Base-by-base conservation (phyloP, 2,329 filamentous ascomycete species). In the Penicillium sp. region DNA sequence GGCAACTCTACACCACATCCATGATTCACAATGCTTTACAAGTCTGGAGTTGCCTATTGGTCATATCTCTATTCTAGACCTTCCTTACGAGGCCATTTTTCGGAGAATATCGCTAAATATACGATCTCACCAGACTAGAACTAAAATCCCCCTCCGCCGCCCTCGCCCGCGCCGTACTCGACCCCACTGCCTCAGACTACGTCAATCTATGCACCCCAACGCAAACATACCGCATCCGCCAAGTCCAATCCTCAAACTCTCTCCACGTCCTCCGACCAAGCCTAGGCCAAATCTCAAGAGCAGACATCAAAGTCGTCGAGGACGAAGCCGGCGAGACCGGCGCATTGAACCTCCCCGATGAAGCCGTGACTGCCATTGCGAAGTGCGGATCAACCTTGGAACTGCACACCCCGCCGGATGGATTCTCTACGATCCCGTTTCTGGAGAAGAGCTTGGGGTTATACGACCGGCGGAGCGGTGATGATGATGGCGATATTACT, bases 181-280 rank as follows among this genome's bases (percentile, higher is more conserved):
- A 70, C n/a, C 58, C 66, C 19, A 55, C 64, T 39, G 64, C 69
- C 31, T 68, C 67, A 51, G 73, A 78, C 46, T 78, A 77, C 57
- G 82, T 84, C 33, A 85, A 87, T 60, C 77, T 89, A 59, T 88
- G 86, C 74, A 87, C 84, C 2, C 75, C 78, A 10, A 77, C 77
- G 55, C 78, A 82, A 63, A 86, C 85, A 11, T 89, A 82, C 75
- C 80, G 82, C 59, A 74, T 88, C 53, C 85, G 85, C 65, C 85
- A 88, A 71, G 85, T 88, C 54, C 85, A 86, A 65, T 87, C 86
- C 16, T 88, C 86, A 27, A 89, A 89, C 65, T 85, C 83, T 37
- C 78, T 88, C 56, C 84, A 85, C 71, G 69, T 88, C 39, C 75
- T 84, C 24, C 75, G 75, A 51, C 79, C 81, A 4, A 78, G 78